A percentile compares a stretch with the other conserved stretches of the same genome.
phyloP scores from a whole-genome alignment of 352 stramenopile species.

The Phytophthora citrophthora region DNA sequence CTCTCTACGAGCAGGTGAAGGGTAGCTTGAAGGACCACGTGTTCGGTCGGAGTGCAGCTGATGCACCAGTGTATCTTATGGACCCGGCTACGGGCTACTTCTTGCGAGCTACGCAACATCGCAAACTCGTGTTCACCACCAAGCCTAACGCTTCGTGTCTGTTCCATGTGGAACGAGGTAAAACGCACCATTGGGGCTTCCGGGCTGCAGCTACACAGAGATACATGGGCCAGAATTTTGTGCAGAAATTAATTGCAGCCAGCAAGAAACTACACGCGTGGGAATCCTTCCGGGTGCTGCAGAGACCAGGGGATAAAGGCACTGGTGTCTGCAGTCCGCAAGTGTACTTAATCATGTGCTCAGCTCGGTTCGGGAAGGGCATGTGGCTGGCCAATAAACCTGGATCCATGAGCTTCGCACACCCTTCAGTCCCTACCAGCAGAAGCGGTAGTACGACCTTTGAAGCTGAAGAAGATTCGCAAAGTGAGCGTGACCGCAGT shows the following conservation, averaged over 20 bases:
- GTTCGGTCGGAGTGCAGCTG: constrained; percentile 38
- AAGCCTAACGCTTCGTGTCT: constrained; percentile 69
- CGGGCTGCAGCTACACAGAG: constrained; percentile 61
- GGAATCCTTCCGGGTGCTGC: constrained; percentile 77
- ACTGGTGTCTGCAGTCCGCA: constrained; percentile 20
- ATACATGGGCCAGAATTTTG: constrained; percentile 81
- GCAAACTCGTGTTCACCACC: constrained; percentile 71
- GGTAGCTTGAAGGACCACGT: constrained; percentile 61
- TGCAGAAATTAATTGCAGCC: constrained; percentile 61
- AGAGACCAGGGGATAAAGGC: constrained; percentile 38
- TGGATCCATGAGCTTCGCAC: constrained; percentile 21
- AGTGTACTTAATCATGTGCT: constrained; percentile 81
- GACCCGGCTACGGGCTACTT: constrained; percentile 60
- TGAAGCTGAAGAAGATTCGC: constrained; percentile 21
- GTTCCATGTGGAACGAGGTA: constrained; percentile 76
- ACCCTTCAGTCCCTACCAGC: constrained; percentile 17
- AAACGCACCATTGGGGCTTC: constrained; percentile 87
- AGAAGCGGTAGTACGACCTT: constrained; percentile 26
- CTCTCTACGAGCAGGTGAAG: constrained; percentile 73
- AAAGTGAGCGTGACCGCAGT: constrained; percentile 23
- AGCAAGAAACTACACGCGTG: constrained; percentile 75
- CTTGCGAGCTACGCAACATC: constrained; percentile 60
- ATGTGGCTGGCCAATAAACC: constrained; percentile 76
- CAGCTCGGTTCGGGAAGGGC: constrained; percentile 78
- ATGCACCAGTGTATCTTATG: constrained; percentile 77